phyloP scores from a whole-genome alignment of 768 basidiomycete species.

The Gautieria morchelliformis region DNA sequence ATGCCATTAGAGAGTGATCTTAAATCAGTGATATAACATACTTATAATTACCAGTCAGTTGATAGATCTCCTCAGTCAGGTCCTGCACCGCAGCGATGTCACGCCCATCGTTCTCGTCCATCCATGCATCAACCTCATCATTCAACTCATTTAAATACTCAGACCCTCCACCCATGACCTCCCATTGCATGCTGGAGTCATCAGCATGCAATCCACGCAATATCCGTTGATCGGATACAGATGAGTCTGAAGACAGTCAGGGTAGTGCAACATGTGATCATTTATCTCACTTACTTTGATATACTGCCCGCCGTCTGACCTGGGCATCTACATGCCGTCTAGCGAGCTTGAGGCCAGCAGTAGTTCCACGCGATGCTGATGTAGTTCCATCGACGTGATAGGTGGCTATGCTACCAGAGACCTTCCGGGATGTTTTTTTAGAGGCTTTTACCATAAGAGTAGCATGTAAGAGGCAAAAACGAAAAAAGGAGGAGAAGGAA shows the following conservation, averaged over 20 bases:
- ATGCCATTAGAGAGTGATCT: neutral
- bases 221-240: neutral
- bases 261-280: too few relatives aligned
- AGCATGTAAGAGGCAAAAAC: too few relatives aligned
- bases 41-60: neutral
- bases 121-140: neutral
- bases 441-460: neutral
- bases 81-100: neutral
- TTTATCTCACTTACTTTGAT: neutral
- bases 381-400: neutral
- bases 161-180: neutral
- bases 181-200: neutral
- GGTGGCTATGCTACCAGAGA: neutral
- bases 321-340: neutral
- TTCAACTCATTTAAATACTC: neutral
- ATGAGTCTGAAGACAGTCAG: neutral
- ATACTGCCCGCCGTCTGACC: neutral
- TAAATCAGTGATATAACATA: neutral
- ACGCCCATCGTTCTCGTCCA: neutral
- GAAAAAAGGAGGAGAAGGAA: too few relatives aligned
- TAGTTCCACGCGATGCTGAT: neutral
- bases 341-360: neutral
- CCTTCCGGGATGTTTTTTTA: neutral
- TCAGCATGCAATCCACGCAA: neutral
- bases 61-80: neutral